Evolutionary conservation across 2,329 filamentous ascomycete species (phyloP), one percentile per base, ranked within the genome.

Genomic region (Fonsecaea pedrosoi): DNA sequence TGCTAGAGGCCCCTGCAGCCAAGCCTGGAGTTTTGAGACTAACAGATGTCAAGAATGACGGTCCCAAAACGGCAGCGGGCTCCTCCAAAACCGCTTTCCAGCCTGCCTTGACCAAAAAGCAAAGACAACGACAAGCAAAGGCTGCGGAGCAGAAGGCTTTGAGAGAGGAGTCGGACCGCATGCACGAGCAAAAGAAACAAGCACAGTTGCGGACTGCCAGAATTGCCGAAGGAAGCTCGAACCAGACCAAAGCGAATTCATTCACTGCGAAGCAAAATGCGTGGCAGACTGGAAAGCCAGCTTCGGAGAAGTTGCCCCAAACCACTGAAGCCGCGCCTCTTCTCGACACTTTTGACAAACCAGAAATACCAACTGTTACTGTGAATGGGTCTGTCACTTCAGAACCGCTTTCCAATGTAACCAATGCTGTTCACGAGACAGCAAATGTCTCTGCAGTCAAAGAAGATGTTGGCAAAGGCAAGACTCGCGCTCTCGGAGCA

Each of bases 41-140:
- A 70, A 95, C 90, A 62, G 88, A 89, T 77, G 87, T 84, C 80
- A 80, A 82, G 21, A 78, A 79, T 70, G 79, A 80, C 64, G 69
- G 78, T 38, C 78, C 85, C 76, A 86, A 89, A 80, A 82, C 86
- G 69, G 89, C 89, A 79, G 81, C 84, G 70, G 88, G 88, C 80
- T 83, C 86, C 74, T 80, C 83, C 71, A 68, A 76, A 60, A 87
- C 89, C 81, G 82, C 84, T 48, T 83, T 86, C 70, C 88, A 92
- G 78, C 85, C 86, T 57, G 86, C 85, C 18, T 91, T 97, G 83
- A 91, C 90, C 21, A 97, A 97, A 90, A 97, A 97, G 84, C 92
- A 96, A 82, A 89, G 93, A 67, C 94, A 97, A 83, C 95, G 97
- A 82, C 87, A 90, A 72, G 88, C 90, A 82, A 97, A 97, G 87